phyloP scores from a whole-genome alignment of 345 rosid species.

The Pistacia atlantica region DNA sequence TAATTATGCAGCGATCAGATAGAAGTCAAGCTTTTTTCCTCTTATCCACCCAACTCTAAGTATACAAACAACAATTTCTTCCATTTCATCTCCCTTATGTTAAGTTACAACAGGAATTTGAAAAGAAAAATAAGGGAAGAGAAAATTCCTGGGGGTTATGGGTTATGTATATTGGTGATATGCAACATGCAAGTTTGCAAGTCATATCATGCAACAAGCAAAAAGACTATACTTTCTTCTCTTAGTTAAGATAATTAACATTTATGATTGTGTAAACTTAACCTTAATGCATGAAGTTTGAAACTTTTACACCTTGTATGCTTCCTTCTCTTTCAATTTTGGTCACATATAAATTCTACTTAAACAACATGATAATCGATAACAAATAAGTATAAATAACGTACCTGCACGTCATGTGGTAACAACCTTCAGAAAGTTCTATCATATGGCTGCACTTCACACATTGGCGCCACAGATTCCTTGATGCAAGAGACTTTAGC shows the following conservation, averaged over 20 bases:
- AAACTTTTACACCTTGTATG: background rate
- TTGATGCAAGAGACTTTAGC: constrained; percentile 53
- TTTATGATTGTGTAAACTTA: background rate
- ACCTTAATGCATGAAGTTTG: background rate
- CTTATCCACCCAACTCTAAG: background rate
- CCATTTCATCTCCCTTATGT: background rate
- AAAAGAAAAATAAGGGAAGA: background rate
- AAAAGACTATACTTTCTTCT: background rate
- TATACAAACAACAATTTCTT: background rate
- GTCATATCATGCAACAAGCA: background rate
- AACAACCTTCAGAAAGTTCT: constrained; percentile 67
- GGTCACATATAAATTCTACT: background rate
- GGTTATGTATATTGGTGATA: background rate
- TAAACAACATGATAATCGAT: background rate
- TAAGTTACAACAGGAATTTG: background rate
- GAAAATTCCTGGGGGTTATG: background rate
- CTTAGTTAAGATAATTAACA: background rate
- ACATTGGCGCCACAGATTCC: constrained; percentile 63
- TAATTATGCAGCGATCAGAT: background rate
- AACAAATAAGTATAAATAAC: background rate
- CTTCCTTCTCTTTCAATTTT: background rate
- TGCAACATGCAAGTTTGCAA: background rate
- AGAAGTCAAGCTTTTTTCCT: background rate
- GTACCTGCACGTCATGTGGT: constrained; percentile 79
- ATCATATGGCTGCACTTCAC: constrained; percentile 57